phyloP scores from a whole-genome alignment of 495 filamentous ascomycete genomes.

The Daldinia loculata region DNA sequence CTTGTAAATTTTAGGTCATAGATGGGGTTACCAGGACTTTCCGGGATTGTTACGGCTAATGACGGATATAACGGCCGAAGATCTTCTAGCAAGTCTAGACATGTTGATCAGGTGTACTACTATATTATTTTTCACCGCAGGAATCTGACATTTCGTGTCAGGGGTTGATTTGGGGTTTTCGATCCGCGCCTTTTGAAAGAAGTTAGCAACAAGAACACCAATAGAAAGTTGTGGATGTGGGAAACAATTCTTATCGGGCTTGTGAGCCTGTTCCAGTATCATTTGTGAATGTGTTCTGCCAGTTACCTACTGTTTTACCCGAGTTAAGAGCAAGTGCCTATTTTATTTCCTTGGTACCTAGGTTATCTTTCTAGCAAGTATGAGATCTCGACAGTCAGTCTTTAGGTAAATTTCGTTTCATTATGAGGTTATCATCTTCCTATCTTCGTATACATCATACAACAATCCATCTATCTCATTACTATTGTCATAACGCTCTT shows the following conservation, averaged over 20 bases:
- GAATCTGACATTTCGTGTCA: constrained; percentile 5
- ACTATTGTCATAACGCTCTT: not conserved
- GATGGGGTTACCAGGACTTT: constrained; percentile 8
- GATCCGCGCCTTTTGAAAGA: constrained; percentile 16
- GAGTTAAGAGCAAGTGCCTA: not conserved
- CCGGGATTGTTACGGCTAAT: not conserved
- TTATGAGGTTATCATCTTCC: not conserved
- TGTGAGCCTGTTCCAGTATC: not conserved
- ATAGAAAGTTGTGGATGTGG: constrained; percentile 39
- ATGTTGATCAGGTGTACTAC: constrained; percentile 23
- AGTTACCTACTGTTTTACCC: not conserved
- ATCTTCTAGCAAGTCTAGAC: constrained; percentile 45
- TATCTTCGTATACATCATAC: not conserved
- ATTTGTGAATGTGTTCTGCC: not conserved
- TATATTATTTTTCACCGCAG: constrained; percentile 12
- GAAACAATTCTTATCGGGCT: not conserved
- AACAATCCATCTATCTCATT: not conserved
- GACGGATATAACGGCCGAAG: constrained; percentile 11
- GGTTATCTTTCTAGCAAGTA: not conserved
- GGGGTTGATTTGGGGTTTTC: constrained; percentile 6
- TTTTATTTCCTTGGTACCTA: not conserved
- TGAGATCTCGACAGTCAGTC: not conserved
- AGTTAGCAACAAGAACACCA: constrained; percentile 28
- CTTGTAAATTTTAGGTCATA: constrained; percentile 30
- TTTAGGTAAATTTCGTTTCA: not conserved